phyloP scores from a whole-genome alignment of 768 basidiomycete genomes.

The Glaciozyma martinii region DNA sequence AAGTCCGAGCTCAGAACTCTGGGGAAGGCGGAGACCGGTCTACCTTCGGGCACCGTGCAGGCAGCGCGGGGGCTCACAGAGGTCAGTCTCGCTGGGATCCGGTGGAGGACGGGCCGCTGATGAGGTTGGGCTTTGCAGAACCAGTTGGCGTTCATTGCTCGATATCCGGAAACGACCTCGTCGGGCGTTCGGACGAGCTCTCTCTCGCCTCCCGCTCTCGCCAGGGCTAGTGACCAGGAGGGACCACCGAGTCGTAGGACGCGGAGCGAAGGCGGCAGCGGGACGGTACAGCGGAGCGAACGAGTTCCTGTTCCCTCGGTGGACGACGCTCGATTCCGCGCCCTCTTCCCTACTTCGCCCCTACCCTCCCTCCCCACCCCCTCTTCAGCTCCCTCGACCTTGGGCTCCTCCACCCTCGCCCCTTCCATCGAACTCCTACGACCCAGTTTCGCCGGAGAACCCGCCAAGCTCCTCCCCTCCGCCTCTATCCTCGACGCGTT shows the following conservation, averaged over 20 bases:
- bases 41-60: not conserved
- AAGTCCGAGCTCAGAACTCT: not conserved
- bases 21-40: not conserved
- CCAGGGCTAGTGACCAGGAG: too few species aligned
- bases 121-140: not conserved
- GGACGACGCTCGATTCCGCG: not conserved
- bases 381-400: too few species aligned
- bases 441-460: too few species aligned
- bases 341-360: not conserved
- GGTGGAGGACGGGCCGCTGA: not conserved
- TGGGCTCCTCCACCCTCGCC: too few species aligned
- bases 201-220: not conserved
- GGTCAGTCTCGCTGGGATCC: not conserved
- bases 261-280: too few species aligned
- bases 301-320: not conserved
- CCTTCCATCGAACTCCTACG: too few species aligned
- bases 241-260: too few species aligned
- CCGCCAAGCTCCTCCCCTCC: too few species aligned
- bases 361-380: too few species aligned
- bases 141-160: not conserved
- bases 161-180: not conserved
- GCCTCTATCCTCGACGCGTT: too few species aligned
- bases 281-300: too few species aligned
- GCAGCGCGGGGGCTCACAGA: not conserved
- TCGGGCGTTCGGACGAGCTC: not conserved